Conservation (phyloP, 768 basidiomycete genomes). For the Suillus subluteus region DNA sequence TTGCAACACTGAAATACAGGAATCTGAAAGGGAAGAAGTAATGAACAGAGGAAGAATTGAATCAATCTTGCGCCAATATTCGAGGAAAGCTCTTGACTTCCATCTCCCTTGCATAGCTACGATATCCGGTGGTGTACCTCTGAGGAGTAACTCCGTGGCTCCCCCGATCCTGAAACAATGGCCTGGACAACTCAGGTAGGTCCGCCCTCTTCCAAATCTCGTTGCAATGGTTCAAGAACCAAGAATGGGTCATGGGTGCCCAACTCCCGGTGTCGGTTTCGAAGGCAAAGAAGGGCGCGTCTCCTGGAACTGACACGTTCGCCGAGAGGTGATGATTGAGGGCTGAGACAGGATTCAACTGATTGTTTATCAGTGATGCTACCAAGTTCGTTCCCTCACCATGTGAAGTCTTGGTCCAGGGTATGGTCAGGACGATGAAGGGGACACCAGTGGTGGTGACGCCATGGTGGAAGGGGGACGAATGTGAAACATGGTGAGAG, state of each 20-base stretch:
- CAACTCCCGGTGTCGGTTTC: background rate
- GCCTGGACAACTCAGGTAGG: slow-evolving; percentile 10
- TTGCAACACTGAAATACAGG: background rate
- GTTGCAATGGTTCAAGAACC: background rate
- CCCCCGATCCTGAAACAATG: slow-evolving; percentile 33
- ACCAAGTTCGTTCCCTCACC: background rate
- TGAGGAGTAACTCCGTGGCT: slow-evolving; percentile 32
- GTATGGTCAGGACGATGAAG: background rate
- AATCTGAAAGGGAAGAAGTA: background rate
- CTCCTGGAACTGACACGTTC: background rate
- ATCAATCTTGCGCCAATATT: slow-evolving; percentile 32
- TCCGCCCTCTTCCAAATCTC: background rate
- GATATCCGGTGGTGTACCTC: slow-evolving; percentile 35
- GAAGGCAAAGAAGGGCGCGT: background rate
- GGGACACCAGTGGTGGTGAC: background rate
- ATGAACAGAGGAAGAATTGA: slow-evolving; percentile 23
- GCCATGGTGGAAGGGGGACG: too few species aligned
- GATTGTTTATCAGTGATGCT: background rate
- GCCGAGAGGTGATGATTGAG: background rate
- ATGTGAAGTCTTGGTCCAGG: background rate
- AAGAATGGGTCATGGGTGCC: background rate
- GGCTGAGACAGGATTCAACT: rapidly evolving
- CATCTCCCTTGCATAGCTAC: slow-evolving; percentile 34
- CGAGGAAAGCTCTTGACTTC: slow-evolving; percentile 33
- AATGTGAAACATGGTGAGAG: background rate